Base-by-base conservation (phyloP, 192 early-diverging fungal genomes). In the Jimgerdemannia lactiflua region DNA sequence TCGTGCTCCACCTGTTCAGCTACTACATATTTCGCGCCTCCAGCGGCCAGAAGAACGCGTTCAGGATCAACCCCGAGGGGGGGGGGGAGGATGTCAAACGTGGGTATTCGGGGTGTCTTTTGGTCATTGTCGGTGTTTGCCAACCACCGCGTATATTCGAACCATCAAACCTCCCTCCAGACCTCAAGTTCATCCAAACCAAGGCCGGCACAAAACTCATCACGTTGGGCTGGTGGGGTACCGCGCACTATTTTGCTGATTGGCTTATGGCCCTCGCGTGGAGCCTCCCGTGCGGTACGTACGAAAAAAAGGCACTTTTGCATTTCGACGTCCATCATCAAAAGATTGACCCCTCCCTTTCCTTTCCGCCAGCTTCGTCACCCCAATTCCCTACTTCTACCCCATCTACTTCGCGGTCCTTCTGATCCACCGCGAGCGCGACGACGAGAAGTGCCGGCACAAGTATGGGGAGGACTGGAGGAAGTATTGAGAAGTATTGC, bases 391-490 rank as follows among this genome's bases (percentile, higher is more conserved):
- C 42, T 99, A 96, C 88, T 97, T 99, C 86, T 98, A 98, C 82
- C 86, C 92, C 18, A 79, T 92, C 69, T 99, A 98, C 86, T 99
- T 99, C 86, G 90, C 89, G 10, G 91, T 97, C 19, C 81, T 99
- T 42, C 86, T 99, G 41, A 68, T 97, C 67, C 97, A 99, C 80
- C 94, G 97, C 71, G 92, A 92, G 77, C 75, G 87, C 71, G 96
- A 98, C 77, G 95, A 97, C 75, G 87, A 89, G 78, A 95, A 94
- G 79, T 99, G 97, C 84, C 84, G 88, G 69, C 84, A 85, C n/a
- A 99, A 99, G 83, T 99, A 99, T 86, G 93, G 93, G 73, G 90
- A 91, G 70, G 96, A 97, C 78, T 99, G 97, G 97, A 88, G 91
- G 44, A 82, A 82, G 74, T 29, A 29, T 29, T 29, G 29, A 29